Evolutionary conservation across 192 early-diverging fungal species (phyloP).

Genomic region (Chytriomyces sp.): DNA sequence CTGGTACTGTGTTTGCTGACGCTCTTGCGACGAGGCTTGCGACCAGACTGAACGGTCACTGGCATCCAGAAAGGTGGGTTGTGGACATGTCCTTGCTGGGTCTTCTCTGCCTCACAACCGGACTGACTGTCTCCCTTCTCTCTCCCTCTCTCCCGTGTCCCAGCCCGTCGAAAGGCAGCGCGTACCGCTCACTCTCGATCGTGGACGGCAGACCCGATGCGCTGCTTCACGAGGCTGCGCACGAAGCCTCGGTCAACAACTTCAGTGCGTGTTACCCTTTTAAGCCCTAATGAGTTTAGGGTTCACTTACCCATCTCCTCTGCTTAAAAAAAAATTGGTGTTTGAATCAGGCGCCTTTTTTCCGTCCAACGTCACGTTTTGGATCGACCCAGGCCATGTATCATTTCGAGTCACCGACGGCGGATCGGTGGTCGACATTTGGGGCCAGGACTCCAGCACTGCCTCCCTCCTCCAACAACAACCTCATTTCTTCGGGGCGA

Average conservation of each 20-base stretch:
- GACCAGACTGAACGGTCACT: not conserved
- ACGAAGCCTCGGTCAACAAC: no score
- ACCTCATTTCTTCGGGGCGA: not conserved
- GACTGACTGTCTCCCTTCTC: not conserved
- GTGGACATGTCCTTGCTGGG: no score
- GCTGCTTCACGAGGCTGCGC: conserved; percentile 12
- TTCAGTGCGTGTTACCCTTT: no score
- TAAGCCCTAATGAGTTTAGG: no score
- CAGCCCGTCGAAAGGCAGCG: conserved; percentile 27
- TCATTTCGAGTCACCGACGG: conserved; percentile 29
- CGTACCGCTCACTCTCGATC: conserved; percentile 22
- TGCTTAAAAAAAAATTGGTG: no score
- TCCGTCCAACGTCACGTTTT: conserved; percentile 30
- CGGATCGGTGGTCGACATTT: conserved; percentile 18
- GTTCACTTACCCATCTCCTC: no score
- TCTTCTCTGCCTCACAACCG: not conserved
- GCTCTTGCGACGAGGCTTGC: not conserved
- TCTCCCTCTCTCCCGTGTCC: not conserved
- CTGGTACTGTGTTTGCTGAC: not conserved
- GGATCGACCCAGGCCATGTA: conserved; percentile 42
- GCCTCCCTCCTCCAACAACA: not conserved
- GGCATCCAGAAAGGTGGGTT: conserved; percentile 7
- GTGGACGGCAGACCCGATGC: conserved; percentile 12
- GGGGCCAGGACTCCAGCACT: conserved; percentile 7
- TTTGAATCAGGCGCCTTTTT: conserved; percentile 3